Conservation (phyloP, 306 rosid species). For the Crotalaria pallida region DNA sequence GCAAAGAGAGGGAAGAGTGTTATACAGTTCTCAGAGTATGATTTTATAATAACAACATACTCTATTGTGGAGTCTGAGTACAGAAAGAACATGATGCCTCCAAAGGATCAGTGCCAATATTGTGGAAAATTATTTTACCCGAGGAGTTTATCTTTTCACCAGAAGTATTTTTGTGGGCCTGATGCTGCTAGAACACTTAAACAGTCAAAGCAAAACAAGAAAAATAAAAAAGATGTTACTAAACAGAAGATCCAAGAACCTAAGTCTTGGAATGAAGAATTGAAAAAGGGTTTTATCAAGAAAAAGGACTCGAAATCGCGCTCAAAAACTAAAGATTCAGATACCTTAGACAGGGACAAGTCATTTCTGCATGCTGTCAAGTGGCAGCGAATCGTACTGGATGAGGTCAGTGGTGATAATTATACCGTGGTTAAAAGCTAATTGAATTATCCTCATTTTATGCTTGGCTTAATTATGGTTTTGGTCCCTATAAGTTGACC, state of each 20-base stretch:
- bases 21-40: conserved; percentile 48
- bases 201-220: conserved; percentile 77
- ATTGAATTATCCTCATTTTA: not conserved
- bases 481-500: no score
- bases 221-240: conserved; percentile 27
- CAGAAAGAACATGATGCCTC: conserved; percentile 80
- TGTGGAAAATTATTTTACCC: conserved; percentile 45
- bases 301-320: not conserved
- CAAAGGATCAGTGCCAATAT: conserved; percentile 58
- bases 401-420: conserved; percentile 60
- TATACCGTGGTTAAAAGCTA: not conserved
- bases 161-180: conserved; percentile 72
- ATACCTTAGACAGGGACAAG: conserved; percentile 15
- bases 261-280: not conserved
- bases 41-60: conserved; percentile 85
- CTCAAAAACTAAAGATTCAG: not conserved
- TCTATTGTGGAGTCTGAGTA: conserved; percentile 75
- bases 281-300: not conserved
- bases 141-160: conserved; percentile 37
- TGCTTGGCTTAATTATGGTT: no score
- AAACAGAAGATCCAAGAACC: conserved; percentile 3
- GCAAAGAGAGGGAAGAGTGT: conserved; percentile 55
- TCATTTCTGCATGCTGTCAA: conserved; percentile 63
- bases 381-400: conserved; percentile 86
- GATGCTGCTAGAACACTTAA: conserved; percentile 57